These are phyloP conservation scores for Beauveria medogensis DNA, from an alignment of 2,329 filamentous ascomycete genomes.

Conservation along the genomic window DNA sequence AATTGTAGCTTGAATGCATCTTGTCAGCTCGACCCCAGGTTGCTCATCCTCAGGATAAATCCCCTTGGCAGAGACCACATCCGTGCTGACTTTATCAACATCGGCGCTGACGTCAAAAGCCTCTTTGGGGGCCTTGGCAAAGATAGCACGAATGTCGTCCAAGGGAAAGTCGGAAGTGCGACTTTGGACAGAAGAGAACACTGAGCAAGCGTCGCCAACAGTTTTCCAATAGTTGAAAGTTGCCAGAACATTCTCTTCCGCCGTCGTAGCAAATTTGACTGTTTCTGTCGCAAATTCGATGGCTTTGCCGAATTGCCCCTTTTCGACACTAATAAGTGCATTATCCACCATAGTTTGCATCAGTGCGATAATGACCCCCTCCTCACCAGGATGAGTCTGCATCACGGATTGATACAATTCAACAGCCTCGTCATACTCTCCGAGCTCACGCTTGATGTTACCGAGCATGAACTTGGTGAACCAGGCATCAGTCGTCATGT, in stretches of 20 bases:
- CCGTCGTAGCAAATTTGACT: constrained; percentile 56
- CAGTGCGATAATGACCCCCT: constrained; percentile 79
- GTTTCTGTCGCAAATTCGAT: constrained; percentile 61
- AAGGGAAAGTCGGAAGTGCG: constrained; percentile 56
- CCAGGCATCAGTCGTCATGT: constrained; percentile 64
- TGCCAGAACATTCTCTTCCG: constrained; percentile 52
- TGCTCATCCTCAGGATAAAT: constrained; percentile 39
- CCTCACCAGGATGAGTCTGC: constrained; percentile 58
- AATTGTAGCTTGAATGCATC: constrained; percentile 63
- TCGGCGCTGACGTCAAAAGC: constrained; percentile 57
- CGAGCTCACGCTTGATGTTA: constrained; percentile 86
- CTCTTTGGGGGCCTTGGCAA: constrained; percentile 45
- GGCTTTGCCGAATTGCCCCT: constrained; percentile 79
- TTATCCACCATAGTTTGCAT: constrained; percentile 83
- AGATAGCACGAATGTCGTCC: constrained; percentile 46
- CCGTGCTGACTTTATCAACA: constrained; percentile 54
- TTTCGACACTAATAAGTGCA: constrained; percentile 67
- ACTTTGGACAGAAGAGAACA: constrained; percentile 73
- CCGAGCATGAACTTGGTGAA: constrained; percentile 96
- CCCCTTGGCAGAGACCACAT: constrained; percentile 36
- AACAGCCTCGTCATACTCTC: constrained; percentile 81
- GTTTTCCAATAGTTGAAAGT: constrained; percentile 96
- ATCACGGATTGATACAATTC: constrained; percentile 68
- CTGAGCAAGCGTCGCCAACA: constrained; percentile 76
- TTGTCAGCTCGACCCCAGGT: constrained; percentile 42